Evolutionary conservation across 129 eudicot genomes (phyloP), one percentile per base, ranked within the genome.

Genomic region (Dittrichia graveolens): DNA sequence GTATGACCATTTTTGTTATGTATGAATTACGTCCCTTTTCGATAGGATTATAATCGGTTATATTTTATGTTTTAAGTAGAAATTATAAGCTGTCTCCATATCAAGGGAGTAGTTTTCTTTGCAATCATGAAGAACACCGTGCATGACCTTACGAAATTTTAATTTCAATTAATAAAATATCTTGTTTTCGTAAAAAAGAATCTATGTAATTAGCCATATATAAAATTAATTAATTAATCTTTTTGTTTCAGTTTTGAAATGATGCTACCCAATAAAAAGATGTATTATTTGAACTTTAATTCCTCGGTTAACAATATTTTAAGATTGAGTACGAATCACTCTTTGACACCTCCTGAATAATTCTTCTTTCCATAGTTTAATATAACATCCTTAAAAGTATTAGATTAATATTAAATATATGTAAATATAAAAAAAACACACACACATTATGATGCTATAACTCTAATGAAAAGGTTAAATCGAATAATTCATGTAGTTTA

Each of bases 261-360:
- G 60, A 44, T 55, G 60, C 40, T 11, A 35, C 34, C 49, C 44
- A 7, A 45, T 42, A 31, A 53, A 48, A n/a, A 53, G 39, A 65
- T 41, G 31, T 54, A 65, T 55, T 47, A 56, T 67, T 53, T 42
- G 24, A 65, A 31, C 49, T 42, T 65, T n/a, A n/a, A n/a, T n/a
- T 53, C 39, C 65, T 75, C 65, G 54, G 49, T 68, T 57, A n/a
- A 5, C 73, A 19, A 53, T 55, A 16, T 40, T 63, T 65, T 39
- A 55, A 34, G 67, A 44, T 75, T 49, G 80, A 66, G 80, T 75
- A 55, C 8, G 80, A 66, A 75, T 54, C 72, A 75, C 80, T 75
- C 80, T 40, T 66, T 44, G 67, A 65, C 64, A 65, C 67, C 74
- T 55, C 67, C 8, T 65, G 65, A 37, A 65, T 63, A 13, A 18